Base-by-base conservation (phyloP, 176 grass and related monocot species). In the Chloris gayana region DNA sequence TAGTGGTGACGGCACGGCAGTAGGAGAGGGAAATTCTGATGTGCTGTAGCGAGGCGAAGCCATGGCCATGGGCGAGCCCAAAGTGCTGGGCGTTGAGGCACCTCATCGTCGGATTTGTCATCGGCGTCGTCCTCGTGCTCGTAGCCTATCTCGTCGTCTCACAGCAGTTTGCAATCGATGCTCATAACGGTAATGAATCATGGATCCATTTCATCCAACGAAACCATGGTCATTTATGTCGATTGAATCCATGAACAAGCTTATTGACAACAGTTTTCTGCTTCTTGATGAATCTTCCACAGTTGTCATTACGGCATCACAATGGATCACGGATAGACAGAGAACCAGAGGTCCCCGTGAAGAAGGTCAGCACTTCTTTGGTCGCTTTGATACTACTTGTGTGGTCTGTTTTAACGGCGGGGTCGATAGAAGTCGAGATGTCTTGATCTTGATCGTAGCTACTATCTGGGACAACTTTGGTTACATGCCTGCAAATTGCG, bases 41-140 rank as follows among this genome's bases (percentile, higher is more conserved):
- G 79, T 49, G 74, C 12, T 46, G 33, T 8, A 41, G 27, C 69
- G 70, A 82, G 73, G 62, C 54, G 61, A 84, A 73, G 83, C 69
- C 7, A 1, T 21, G 49, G 51, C 69, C 7, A 1, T 24, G 49
- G 51, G 84, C 56, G 65, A 72, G 25, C 24, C 9, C 41, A 18
- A 87, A 63, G 75, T 42, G 68, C 70, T 84, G 65, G 53, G 74
- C 61, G 35, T 85, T 74, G 51, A 69, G 79, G 47, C 70, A 64
- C 56, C 42, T 90, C 47, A 87, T 80, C 59, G 5, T 81, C 44
- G 84, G 89, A 27, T 82, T 91, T 78, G 25, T 81, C 69, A 46
- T 78, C 21, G 93, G 90, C 22, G 80, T 88, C 58, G 76, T 89
- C 71, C 66, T 92, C n/a, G 78, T 95, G 13, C 63, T 95, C n/a